phyloP scores from a whole-genome alignment of 163 green algal genomes.

The Chloromonas sp. region DNA sequence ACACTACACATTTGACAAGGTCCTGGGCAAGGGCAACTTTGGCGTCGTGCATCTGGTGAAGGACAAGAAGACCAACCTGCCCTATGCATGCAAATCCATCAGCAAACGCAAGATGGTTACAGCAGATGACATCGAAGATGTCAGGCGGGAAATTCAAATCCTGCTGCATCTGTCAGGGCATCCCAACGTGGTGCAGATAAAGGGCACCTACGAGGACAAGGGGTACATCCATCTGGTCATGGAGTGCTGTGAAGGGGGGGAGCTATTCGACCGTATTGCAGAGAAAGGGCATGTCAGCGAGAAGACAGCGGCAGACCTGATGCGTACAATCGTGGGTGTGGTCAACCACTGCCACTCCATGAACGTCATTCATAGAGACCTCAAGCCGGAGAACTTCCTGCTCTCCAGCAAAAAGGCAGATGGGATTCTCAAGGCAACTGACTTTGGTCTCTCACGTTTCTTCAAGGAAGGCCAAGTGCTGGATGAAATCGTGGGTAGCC shows the following conservation, averaged over 20 bases:
- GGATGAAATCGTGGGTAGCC: slow-evolving; percentile 54
- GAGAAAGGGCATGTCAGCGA: slow-evolving; percentile 44
- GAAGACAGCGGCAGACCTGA: slow-evolving; percentile 37
- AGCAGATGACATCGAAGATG: slow-evolving; percentile 60
- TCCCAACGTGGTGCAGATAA: slow-evolving; percentile 54
- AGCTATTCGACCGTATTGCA: slow-evolving; percentile 88
- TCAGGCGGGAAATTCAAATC: slow-evolving; percentile 59
- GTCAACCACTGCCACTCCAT: slow-evolving; percentile 64
- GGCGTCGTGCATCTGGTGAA: slow-evolving; percentile 56
- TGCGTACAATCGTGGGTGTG: slow-evolving; percentile 59
- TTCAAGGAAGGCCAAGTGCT: slow-evolving; percentile 50
- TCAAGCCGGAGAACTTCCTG: slow-evolving; percentile 85
- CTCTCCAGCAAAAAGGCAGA: slow-evolving; percentile 19
- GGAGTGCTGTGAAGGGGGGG: slow-evolving; percentile 79
- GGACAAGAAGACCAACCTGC: slow-evolving; percentile 36
- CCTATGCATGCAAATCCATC: slow-evolving; percentile 74
- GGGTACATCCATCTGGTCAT: slow-evolving; percentile 88
- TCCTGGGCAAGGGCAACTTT: slow-evolving; percentile 64
- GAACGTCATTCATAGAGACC: slow-evolving; percentile 70
- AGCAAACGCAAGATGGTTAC: slow-evolving; percentile 55
- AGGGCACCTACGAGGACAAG: slow-evolving; percentile 82
- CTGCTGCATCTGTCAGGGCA: slow-evolving; percentile 70
- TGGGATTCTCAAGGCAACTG: slow-evolving; percentile 56
- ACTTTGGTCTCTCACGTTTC: slow-evolving; percentile 79
- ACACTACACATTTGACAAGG: slow-evolving; percentile 45